phyloP scores from a whole-genome alignment of 768 basidiomycete species.

The Tephrocybe rancida region DNA sequence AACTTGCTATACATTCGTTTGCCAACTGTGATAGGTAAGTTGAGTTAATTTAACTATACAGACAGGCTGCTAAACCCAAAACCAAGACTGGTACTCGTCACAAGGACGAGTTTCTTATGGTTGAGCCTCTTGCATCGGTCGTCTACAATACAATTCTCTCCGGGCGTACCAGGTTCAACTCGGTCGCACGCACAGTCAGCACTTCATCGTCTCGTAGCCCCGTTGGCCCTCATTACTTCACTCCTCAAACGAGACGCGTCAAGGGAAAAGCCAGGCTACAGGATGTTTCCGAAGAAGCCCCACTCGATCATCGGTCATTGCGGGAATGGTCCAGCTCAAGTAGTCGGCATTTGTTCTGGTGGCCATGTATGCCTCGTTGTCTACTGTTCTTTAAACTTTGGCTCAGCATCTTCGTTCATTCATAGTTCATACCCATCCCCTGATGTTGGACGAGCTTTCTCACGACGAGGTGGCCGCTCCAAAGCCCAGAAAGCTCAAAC shows the following conservation, averaged over 20 bases:
- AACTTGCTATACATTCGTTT: too few relatives aligned
- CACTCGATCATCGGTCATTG: slow-evolving; percentile 32
- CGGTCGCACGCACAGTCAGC: slow-evolving; percentile 19
- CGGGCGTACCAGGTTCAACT: slow-evolving; percentile 28
- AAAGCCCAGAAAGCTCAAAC: slow-evolving; percentile 4
- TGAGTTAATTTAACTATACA: neutral
- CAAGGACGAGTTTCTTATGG: slow-evolving; percentile 43
- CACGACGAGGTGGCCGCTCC: slow-evolving; percentile 10
- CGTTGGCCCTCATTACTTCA: slow-evolving; percentile 54
- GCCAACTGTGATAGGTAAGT: neutral
- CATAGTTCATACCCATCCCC: slow-evolving; percentile 34
- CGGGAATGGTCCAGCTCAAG: slow-evolving; percentile 49
- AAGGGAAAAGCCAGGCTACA: slow-evolving; percentile 57
- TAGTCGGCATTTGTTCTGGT: slow-evolving; percentile 49
- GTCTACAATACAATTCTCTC: slow-evolving; percentile 51
- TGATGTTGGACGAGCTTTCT: slow-evolving; percentile 37
- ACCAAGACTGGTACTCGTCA: slow-evolving; percentile 23
- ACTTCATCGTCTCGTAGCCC: slow-evolving; percentile 26
- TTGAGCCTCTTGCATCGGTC: slow-evolving; percentile 63
- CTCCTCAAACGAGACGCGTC: slow-evolving; percentile 48
- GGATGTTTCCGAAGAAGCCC: slow-evolving; percentile 23
- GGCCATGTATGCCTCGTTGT: slow-evolving; percentile 32
- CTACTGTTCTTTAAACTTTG: neutral
- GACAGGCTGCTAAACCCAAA: neutral
- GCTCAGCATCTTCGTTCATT: neutral